Evolutionary conservation across 2,329 filamentous ascomycete species (phyloP), one percentile per base, ranked within the genome.

Genomic region (Plenodomus biglobosus): DNA sequence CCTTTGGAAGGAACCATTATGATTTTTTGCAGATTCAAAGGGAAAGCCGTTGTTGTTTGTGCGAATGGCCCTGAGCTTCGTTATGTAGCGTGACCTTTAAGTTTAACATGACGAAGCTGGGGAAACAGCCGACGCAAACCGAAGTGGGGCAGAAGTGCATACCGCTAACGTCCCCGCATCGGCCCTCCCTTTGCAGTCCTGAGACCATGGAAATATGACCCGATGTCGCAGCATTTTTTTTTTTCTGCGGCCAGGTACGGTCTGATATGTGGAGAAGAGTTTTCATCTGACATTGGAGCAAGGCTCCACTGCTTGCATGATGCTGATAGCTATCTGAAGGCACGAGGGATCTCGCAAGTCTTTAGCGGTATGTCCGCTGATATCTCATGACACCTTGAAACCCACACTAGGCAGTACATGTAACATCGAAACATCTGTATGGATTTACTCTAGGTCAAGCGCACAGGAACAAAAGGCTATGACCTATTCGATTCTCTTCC

Each of bases 1-100:
- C 53, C 47, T 44, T 62, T 70, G n/a, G 64, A 65, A 41, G 64
- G 67, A 58, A 54, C 53, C 68, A 72, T 72, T 46, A 24, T 59
- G 50, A 54, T 46, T 39, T 18, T 16, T 39, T 38, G 21, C 13
- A 18, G 35, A 35, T 18, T 44, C 34, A 24, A 8, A 15, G 10
- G 22, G 10, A 10, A 24, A 24, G 19, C 22, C 22, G 39, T n/a
- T 45, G 38, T 37, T 4, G 13, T 37, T 17, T 17, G 16, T 37
- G 35, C 16, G 27, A 32, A 32, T 32, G 27, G 27, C 27, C 15
- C 27, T 32, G 27, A 15, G 44, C 47, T 37, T 47, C 49, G 52
- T 56, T 64, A 58, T 64, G 61, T 64, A 64, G 51, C 39, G 48
- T 36, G 38, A 56, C 48, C 50, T 52, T 22, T 45, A 44, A 58